These are phyloP conservation scores for Verticillium dahliae DNA, from an alignment of 2,329 filamentous ascomycete species.

Conservation along the genomic window DNA sequence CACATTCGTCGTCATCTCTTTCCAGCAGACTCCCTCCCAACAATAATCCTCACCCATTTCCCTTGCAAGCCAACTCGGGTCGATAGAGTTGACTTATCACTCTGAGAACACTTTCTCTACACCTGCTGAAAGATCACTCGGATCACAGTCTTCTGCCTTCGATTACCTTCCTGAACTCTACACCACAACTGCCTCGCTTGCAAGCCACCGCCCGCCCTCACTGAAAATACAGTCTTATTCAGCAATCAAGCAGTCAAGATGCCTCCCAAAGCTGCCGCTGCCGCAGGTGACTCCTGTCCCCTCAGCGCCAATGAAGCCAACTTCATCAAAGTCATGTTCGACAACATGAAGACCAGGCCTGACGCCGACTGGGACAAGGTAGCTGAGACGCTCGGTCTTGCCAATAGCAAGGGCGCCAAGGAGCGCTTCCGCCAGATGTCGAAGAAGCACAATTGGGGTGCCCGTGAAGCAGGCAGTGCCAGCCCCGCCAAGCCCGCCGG, in stretches of 20 bases:
- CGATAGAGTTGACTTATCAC: too few species aligned
- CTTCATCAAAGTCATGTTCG: conserved; percentile 33
- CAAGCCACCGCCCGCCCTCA: too few species aligned
- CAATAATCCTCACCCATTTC: too few species aligned
- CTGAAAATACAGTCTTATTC: too few species aligned
- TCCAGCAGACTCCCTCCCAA: too few species aligned
- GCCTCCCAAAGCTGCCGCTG: neutral
- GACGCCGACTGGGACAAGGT: conserved; percentile 34
- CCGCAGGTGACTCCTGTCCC: conserved; percentile 12
- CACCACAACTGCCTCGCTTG: too few species aligned
- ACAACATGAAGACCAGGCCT: conserved; percentile 32
- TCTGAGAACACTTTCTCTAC: too few species aligned
- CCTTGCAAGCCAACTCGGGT: too few species aligned
- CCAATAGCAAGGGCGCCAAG: conserved; percentile 31
- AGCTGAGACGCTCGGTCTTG: conserved; percentile 24
- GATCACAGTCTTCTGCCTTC: too few species aligned
- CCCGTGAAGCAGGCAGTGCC: conserved; percentile 6
- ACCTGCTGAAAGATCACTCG: too few species aligned
- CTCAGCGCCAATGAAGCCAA: conserved; percentile 27
- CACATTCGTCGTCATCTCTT: too few species aligned
- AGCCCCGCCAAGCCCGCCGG: conserved; percentile 22
- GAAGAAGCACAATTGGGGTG: conserved; percentile 31
- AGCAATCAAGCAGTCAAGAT: neutral
- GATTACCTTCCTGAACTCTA: too few species aligned
- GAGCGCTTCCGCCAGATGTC: conserved; percentile 34